Evolutionary conservation across 2,329 filamentous ascomycete species (phyloP).

Genomic region (Penicillium sp.): DNA sequence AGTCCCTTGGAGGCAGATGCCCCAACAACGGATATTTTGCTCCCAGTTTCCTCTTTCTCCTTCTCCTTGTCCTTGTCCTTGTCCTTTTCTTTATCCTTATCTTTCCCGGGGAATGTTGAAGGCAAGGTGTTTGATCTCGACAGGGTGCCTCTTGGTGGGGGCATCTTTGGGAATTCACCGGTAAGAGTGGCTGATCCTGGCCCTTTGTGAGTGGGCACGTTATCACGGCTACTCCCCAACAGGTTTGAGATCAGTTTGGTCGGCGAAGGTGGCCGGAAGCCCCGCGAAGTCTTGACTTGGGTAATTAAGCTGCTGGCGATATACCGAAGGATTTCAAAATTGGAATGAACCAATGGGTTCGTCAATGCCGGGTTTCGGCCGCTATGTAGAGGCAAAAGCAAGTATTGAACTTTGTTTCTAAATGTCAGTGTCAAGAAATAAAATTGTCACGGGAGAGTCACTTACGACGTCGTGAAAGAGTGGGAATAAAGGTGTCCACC

Average conservation of each 20-base stretch:
- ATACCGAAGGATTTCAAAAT: conserved; percentile 72
- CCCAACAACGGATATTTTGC: conserved; percentile 53
- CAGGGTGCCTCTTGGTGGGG: conserved; percentile 36
- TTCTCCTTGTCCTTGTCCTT: conserved; percentile 32
- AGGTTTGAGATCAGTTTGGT: conserved; percentile 87
- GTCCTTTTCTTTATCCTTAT: conserved; percentile 34
- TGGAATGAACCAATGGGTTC: conserved; percentile 70
- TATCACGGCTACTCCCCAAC: conserved; percentile 59
- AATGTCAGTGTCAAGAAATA: conserved; percentile 10
- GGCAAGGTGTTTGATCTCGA: conserved; percentile 47
- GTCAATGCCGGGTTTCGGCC: conserved; percentile 52
- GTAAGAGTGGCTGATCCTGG: conserved; percentile 40
- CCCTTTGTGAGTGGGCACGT: conserved; percentile 35
- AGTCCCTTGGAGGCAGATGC: conserved; percentile 52
- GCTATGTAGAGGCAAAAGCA: conserved; percentile 69
- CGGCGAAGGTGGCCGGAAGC: conserved; percentile 77
- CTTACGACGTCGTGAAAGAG: conserved; percentile 72
- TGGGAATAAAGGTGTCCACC: conserved; percentile 69
- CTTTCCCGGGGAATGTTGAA: conserved; percentile 50
- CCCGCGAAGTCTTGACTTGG: conserved; percentile 59
- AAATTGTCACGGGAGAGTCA: conserved; percentile 13
- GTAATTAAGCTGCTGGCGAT: conserved; percentile 63
- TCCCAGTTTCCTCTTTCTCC: conserved; percentile 29
- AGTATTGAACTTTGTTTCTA: conserved; percentile 61
- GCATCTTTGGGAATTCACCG: conserved; percentile 48